These are phyloP conservation scores for Ophiostoma sp. DNA, from an alignment of 2,329 filamentous ascomycete species.

Conservation along the genomic window DNA sequence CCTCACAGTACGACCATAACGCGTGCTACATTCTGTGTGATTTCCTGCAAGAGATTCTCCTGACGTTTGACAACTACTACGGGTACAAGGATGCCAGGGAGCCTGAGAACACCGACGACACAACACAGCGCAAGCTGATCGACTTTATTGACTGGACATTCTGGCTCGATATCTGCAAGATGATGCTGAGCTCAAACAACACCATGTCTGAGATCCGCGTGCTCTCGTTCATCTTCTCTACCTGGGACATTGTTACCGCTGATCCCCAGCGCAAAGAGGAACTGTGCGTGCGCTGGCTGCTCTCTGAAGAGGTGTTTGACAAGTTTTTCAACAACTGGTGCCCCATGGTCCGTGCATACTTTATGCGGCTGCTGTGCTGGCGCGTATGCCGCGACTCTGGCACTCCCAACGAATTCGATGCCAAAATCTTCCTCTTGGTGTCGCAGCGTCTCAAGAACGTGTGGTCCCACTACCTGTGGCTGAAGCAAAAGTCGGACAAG, in stretches of 20 bases:
- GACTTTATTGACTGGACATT: slow-evolving; percentile 71
- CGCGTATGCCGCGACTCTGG: slow-evolving; percentile 73
- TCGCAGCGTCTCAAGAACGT: slow-evolving; percentile 62
- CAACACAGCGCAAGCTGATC: slow-evolving; percentile 22
- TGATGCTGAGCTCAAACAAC: slow-evolving; percentile 77
- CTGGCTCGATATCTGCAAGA: slow-evolving; percentile 74
- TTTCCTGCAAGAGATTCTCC: slow-evolving; percentile 75
- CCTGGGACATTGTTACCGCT: slow-evolving; percentile 68
- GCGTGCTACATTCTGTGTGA: slow-evolving; percentile 89
- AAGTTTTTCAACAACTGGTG: slow-evolving; percentile 90
- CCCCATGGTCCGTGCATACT: slow-evolving; percentile 90
- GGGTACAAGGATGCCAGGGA: slow-evolving; percentile 31
- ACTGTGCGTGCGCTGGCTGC: slow-evolving; percentile 68
- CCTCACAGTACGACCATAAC: slow-evolving; percentile 73
- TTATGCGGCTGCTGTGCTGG: slow-evolving; percentile 87
- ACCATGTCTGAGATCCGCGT: slow-evolving; percentile 85
- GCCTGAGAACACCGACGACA: slow-evolving; percentile 11
- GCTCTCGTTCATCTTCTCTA: slow-evolving; percentile 71
- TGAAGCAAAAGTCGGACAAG: slow-evolving; percentile 61
- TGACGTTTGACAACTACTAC: slow-evolving; percentile 52
- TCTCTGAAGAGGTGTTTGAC: slow-evolving; percentile 70
- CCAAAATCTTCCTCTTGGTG: slow-evolving; percentile 62
- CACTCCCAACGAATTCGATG: slow-evolving; percentile 57
- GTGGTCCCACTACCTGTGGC: slow-evolving; percentile 75
- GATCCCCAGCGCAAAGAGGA: slow-evolving; percentile 62